Percentiles rank a stretch among this genome's conserved stretches.
phyloP scores from a whole-genome alignment of 1,284 basidiomycete genomes.

The Takashimella koratensis region DNA sequence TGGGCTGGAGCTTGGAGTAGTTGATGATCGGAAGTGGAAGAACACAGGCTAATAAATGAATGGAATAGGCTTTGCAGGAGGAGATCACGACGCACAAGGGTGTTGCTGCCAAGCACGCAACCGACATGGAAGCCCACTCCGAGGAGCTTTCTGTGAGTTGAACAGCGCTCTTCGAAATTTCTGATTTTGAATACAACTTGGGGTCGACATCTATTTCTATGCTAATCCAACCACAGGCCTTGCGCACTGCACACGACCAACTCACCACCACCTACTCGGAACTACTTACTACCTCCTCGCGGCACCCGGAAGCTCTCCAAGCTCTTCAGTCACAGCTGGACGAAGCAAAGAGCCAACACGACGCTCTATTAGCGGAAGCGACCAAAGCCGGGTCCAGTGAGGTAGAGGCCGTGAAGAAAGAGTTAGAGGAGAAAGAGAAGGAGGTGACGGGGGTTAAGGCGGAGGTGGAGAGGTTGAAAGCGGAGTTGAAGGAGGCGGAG shows the following conservation, averaged over 20 bases:
- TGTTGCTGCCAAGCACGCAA: constrained; percentile 4
- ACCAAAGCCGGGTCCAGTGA: background rate
- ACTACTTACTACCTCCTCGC: constrained; percentile 9
- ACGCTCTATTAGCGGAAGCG: constrained; percentile 5
- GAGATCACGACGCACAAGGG: constrained; percentile 13
- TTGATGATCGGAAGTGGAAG: too few relatives aligned
- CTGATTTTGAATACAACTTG: background rate
- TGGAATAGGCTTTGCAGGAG: too few relatives aligned
- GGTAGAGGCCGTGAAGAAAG: constrained; percentile 7
- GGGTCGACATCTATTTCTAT: background rate
- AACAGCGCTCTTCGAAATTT: background rate
- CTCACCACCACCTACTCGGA: constrained; percentile 20
- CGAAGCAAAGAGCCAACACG: constrained; percentile 13
- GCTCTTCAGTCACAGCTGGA: constrained; percentile 21
- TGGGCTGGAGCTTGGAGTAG: too few relatives aligned
- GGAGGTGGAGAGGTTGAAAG: constrained; percentile 3
- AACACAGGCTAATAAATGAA: too few relatives aligned
- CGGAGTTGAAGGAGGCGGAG: constrained; percentile 1
- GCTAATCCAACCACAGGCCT: constrained; percentile 2
- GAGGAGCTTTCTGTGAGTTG: constrained; percentile 1
- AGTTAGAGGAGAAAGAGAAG: constrained; percentile 4
- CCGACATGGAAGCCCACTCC: background rate
- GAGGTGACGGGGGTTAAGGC: background rate
- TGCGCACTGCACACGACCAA: constrained; percentile 20
- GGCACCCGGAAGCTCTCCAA: constrained; percentile 20